Evolutionary conservation across 331 rosid species (phyloP), one percentile per base, ranked within the genome.

Genomic region (Pyracantha coccinea): DNA sequence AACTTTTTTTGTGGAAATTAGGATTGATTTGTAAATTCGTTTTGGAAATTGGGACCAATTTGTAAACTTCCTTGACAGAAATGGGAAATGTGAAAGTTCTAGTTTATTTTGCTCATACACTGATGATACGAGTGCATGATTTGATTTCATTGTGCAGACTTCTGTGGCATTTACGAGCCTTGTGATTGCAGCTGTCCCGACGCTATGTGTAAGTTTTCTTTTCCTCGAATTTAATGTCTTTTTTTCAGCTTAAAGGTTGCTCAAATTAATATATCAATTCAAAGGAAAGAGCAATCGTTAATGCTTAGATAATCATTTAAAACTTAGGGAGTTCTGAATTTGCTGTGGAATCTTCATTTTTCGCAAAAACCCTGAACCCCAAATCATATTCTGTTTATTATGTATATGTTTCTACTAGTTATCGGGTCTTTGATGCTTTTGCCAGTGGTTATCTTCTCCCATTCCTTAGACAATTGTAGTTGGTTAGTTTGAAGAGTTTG

Each of bases 201-300:
- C 97, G 15, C 77, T 92, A 53, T 72, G 82, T 79, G 97, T 95
- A 85, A 92, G 97, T 86, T 75, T 27, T 70, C 72, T 45, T 27
- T 52, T 63, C 55, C 1, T 50, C 55, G 19, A 50, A 17, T 50
- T 50, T 50, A 50, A 16, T 50, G 55, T 17, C 20, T 17, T 16
- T 50, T n/a, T 50, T 50, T 50, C 19, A 2, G 55, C 55, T 50
- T 50, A 15, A 15, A 47, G 54, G 8, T 47, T 47, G n/a, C 67
- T 80, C 50, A 13, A 77, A 19, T 59, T 70, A 72, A 25, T 62
- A 68, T 70, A 52, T 64, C 24, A 5, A 2, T 68, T 66, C 32
- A 8, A 12, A 15, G 47, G 68, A 17, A 9, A 6, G 6, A 29
- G 28, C 50, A 31, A 9, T 10, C 4, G 4, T 17, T 3, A 38